Evolutionary conservation across 345 rosid genomes (phyloP).

Genomic region (Salix exigua): DNA sequence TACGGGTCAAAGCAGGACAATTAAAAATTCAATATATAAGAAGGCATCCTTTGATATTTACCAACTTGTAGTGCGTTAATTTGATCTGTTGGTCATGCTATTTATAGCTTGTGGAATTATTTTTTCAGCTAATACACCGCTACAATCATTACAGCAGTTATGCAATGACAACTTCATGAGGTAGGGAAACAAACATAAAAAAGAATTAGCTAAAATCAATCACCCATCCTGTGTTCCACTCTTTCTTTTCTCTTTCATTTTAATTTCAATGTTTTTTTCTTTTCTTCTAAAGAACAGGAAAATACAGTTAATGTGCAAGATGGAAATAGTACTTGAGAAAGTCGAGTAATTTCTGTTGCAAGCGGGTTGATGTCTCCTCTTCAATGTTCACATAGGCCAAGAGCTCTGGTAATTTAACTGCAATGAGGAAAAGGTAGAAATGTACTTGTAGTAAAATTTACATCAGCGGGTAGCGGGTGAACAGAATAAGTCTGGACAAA

Average conservation of each 20-base stretch:
- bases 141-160: no score
- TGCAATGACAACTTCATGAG: no score
- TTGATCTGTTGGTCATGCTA: no score
- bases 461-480: neutral
- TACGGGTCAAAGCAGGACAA: neutral
- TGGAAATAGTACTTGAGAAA: conserved; percentile 62
- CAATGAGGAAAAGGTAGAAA: conserved; percentile 5
- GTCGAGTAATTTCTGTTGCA: conserved; percentile 83
- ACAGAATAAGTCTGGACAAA: neutral
- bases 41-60: no score
- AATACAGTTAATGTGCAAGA: neutral
- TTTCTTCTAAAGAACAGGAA: neutral
- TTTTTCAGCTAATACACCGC: no score
- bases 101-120: no score
- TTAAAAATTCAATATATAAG: neutral
- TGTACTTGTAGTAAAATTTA: neutral
- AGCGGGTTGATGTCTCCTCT: conserved; percentile 68
- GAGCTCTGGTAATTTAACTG: conserved; percentile 96
- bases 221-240: no score
- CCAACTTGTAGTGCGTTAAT: no score
- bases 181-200: no score
- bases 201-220: no score
- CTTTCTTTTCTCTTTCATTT: neutral
- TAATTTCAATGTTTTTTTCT: neutral
- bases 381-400: conserved; percentile 77